phyloP scores from a whole-genome alignment of 78 protist genomes.

The Goniomonas avonlea region DNA sequence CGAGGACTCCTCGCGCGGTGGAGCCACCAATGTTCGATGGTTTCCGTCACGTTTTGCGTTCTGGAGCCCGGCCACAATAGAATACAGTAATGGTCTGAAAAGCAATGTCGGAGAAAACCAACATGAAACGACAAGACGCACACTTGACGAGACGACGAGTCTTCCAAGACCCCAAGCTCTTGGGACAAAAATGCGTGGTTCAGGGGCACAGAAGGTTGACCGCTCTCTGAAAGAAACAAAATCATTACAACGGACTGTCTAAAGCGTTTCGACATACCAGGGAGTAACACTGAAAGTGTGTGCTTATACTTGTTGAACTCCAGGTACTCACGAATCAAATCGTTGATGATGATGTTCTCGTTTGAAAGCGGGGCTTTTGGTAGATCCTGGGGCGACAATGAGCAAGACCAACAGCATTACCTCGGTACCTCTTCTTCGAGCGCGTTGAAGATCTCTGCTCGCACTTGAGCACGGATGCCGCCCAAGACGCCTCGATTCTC shows the following conservation, averaged over 20 bases:
- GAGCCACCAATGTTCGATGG: no score
- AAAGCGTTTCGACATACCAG: no score
- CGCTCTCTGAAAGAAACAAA: no score
- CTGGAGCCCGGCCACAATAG: no score
- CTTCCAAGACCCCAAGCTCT: no score
- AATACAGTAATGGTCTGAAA: no score
- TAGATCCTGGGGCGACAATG: neutral
- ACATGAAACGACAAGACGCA: no score
- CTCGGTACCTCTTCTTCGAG: neutral
- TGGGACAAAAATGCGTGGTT: neutral
- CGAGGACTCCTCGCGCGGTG: no score
- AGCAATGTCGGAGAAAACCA: no score
- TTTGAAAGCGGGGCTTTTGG: neutral
- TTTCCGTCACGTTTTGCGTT: no score
- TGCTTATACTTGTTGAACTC: neutral
- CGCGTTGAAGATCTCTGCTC: slow-evolving; percentile 10
- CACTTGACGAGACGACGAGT: no score
- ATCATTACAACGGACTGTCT: no score
- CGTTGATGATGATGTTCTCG: slow-evolving; percentile 29
- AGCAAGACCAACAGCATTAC: neutral
- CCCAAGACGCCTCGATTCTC: neutral
- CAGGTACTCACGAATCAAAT: slow-evolving; percentile 30
- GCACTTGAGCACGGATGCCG: neutral
- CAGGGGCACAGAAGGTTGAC: neutral
- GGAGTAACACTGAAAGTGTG: neutral